A percentile compares a stretch with the other conserved stretches of the same genome.
phyloP scores from a whole-genome alignment of 176 grass and related monocot genomes.

The Chrysopogon serrulatus region DNA sequence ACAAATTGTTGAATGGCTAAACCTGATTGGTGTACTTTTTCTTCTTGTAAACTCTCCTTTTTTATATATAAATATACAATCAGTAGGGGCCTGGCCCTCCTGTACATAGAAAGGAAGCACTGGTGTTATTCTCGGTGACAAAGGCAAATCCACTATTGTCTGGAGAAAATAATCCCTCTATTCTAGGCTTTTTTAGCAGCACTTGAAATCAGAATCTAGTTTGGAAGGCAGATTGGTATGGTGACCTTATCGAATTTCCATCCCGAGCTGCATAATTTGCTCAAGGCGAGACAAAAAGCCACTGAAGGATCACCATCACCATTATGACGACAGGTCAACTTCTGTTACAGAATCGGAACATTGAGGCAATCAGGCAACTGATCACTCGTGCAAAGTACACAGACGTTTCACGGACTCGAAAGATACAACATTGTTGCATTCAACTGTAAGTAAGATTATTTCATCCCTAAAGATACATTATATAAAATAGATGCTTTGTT shows the following conservation, averaged over 20 bases:
- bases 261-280: not conserved
- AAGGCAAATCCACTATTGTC: conserved; percentile 5
- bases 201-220: conserved; percentile 7
- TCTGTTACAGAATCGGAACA: not conserved
- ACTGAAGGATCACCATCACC: not conserved
- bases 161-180: not conserved
- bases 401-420: not conserved
- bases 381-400: not conserved
- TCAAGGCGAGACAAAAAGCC: not conserved
- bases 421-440: not conserved
- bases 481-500: not conserved
- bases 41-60: not conserved
- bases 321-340: not conserved
- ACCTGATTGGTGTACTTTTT: not conserved
- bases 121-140: not conserved
- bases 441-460: not conserved
- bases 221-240: not conserved
- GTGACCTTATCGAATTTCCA: conserved; percentile 20
- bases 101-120: not conserved
- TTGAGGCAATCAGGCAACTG: not conserved
- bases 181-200: not conserved
- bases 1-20: not conserved
- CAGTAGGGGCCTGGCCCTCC: not conserved
- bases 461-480: not conserved
- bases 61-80: not conserved